Evolutionary conservation across 1,284 basidiomycete genomes (phyloP).

Genomic region (Heterobasidion irregulare): DNA sequence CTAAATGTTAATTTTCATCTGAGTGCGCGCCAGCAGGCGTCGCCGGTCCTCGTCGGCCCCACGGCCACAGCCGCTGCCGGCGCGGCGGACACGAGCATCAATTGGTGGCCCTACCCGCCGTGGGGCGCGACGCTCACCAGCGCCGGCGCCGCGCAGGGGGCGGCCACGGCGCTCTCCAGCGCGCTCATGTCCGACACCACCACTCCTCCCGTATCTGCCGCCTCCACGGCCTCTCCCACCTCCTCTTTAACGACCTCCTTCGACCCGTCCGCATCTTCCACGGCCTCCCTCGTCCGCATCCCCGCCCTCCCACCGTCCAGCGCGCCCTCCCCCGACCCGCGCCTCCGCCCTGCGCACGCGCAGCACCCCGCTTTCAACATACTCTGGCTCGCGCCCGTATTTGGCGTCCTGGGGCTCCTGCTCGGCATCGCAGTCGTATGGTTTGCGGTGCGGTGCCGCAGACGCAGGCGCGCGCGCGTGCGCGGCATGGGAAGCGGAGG

Average conservation of each 20-base stretch:
- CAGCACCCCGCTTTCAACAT: slow-evolving; percentile 19
- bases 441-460: slow-evolving; percentile 16
- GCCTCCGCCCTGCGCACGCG: slow-evolving; percentile 12
- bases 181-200: not conserved
- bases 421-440: slow-evolving; percentile 23
- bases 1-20: not conserved
- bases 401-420: slow-evolving; percentile 25
- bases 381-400: slow-evolving; percentile 32
- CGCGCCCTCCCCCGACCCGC: slow-evolving; percentile 16
- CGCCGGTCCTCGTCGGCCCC: not conserved
- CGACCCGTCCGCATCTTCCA: slow-evolving; percentile 3
- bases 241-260: not conserved
- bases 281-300: slow-evolving; percentile 18
- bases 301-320: slow-evolving; percentile 32
- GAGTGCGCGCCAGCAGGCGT: not conserved
- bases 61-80: not conserved
- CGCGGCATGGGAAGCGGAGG: not conserved
- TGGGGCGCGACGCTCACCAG: slow-evolving; percentile 11
- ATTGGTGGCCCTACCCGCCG: slow-evolving; percentile 24
- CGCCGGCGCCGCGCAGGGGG: not conserved
- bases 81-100: slow-evolving; percentile 11
- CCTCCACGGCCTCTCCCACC: slow-evolving; percentile 1
- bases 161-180: not conserved
- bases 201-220: not conserved
- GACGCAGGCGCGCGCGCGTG: slow-evolving; percentile 1